Conservation (phyloP, 106 monocot genomes). For the Acorus gramineus region DNA sequence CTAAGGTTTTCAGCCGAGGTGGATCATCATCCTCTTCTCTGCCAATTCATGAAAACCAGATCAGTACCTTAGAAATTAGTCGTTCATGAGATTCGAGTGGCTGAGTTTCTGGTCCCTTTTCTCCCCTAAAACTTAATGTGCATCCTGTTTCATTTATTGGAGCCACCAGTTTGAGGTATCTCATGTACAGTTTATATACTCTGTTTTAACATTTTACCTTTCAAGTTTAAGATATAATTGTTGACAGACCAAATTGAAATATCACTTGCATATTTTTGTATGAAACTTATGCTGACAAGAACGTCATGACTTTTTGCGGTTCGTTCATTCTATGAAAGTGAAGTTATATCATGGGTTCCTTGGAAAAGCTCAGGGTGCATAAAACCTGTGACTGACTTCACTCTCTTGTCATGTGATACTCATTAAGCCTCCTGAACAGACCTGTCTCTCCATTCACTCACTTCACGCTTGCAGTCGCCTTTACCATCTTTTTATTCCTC, state of each 20-base stretch:
- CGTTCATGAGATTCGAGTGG: too few species aligned
- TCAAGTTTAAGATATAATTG: too few species aligned
- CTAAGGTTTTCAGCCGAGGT: slow-evolving; percentile 23
- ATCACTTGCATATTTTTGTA: too few species aligned
- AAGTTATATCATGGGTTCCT: too few species aligned
- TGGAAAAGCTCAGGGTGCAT: background rate
- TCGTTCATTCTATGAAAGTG: too few species aligned
- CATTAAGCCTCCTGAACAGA: slow-evolving; percentile 9
- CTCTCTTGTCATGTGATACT: slow-evolving; percentile 37
- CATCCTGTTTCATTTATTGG: background rate
- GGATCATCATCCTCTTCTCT: slow-evolving; percentile 31
- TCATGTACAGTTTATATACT: background rate
- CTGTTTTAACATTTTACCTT: too few species aligned
- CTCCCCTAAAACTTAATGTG: too few species aligned
- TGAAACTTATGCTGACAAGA: too few species aligned
- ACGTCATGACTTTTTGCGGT: too few species aligned
- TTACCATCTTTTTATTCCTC: slow-evolving; percentile 8
- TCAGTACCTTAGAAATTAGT: background rate
- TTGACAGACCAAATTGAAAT: too few species aligned
- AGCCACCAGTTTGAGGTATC: background rate
- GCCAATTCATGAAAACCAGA: slow-evolving; percentile 1
- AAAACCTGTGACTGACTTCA: slow-evolving; percentile 3
- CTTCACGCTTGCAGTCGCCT: slow-evolving; percentile 1
- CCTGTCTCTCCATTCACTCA: background rate
- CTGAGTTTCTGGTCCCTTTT: too few species aligned